Evolutionary conservation across 1,284 basidiomycete species (phyloP), one percentile per base, ranked within the genome.

Genomic region (Tylopilus sp.): DNA sequence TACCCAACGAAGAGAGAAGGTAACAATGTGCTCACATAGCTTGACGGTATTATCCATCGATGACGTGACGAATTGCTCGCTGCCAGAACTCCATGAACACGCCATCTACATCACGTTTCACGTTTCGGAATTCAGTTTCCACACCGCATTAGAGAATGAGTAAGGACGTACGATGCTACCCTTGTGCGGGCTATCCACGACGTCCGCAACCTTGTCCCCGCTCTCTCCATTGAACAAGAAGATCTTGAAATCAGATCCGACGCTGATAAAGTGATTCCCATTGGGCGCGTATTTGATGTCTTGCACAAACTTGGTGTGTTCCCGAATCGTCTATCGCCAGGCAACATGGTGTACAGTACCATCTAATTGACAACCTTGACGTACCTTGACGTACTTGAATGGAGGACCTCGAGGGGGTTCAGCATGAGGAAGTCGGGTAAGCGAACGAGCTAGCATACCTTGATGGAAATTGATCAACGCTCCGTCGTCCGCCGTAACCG

Each of bases 301-400:
- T 67, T 97, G 93, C 5, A 99, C 92, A 65, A 97, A 99, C 64
- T 90, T 91, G 3, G 86, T 88, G 68, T 99, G 97, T 0, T 87
- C 89, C 62, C 82, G 86, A 67, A 95, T 88, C n/a, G 83, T 84
- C 84, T 87, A 43, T 28, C 6, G 16, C 39, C 12, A 8, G 5
- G 6, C 30, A 19, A 41, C 15, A 44, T 21, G 18, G 15, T 6
- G 23, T 16, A 25, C 7, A 34, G 21, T 18, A 33, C 25, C 15
- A 15, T 33, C 21, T 10, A 35, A 46, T 4, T 1, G 47, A 29
- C n/a, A 6, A 34, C 28, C 55, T 54, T 46, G 19, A 51, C 59
- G 4, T 9, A 84, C 88, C 77, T 89, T 94, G 65, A 88, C 82
- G 58, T 85, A 95, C 69, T 95, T 96, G 77, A 85, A 97, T 0